These are phyloP conservation scores for Thielaviopsis ethacetica DNA, from an alignment of 2,329 filamentous ascomycete species.

Conservation along the genomic window DNA sequence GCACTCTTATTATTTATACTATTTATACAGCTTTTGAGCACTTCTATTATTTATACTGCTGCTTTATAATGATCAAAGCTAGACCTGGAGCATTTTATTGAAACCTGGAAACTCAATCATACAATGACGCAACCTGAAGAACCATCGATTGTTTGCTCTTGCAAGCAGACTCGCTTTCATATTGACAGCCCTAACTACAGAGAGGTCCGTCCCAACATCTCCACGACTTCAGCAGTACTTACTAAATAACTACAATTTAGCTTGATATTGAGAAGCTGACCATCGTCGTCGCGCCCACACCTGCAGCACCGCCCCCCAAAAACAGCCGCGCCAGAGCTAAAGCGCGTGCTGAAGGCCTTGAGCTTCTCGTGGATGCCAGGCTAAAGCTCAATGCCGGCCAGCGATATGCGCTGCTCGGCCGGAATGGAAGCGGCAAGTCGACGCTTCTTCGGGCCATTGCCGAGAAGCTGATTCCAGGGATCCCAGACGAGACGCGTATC, in stretches of 20 bases:
- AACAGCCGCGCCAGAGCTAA: conserved; percentile 34
- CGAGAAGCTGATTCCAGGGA: conserved; percentile 62
- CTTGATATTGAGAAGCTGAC: conserved; percentile 58
- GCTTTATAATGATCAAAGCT: no score
- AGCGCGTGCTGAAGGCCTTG: conserved; percentile 32
- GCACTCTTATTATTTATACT: background rate
- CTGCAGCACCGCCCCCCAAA: conserved; percentile 14
- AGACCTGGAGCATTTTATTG: no score
- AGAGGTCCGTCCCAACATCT: conserved; percentile 27
- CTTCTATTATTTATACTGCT: background rate
- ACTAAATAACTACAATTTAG: conserved; percentile 20
- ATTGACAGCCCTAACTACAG: conserved; percentile 36
- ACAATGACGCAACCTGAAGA: conserved; percentile 15
- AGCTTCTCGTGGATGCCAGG: conserved; percentile 54
- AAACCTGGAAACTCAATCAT: background rate
- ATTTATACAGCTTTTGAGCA: background rate
- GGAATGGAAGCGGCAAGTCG: conserved; percentile 73
- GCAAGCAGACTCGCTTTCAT: conserved; percentile 52
- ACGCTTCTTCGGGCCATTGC: conserved; percentile 61
- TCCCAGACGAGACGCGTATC: conserved; percentile 48
- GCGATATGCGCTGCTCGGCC: conserved; percentile 62
- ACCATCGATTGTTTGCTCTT: conserved; percentile 41
- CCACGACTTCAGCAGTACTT: no score
- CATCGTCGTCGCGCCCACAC: conserved; percentile 42
- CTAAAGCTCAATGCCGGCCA: conserved; percentile 56